Evolutionary conservation across 805 yeast species (phyloP).

Genomic region (Candida railenensis): DNA sequence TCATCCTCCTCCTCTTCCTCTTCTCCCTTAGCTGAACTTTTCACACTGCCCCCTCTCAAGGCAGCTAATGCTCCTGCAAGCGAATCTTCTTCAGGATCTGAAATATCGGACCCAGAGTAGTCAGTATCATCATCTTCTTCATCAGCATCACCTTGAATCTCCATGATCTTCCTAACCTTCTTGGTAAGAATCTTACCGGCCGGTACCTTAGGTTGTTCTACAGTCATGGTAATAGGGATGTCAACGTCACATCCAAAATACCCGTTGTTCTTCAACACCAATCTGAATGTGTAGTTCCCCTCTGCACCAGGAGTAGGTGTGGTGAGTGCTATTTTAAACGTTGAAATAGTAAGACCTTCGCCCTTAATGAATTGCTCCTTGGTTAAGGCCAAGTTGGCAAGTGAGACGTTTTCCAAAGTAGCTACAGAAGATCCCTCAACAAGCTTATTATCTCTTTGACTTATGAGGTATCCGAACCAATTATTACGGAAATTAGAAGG

Average conservation of each 20-base stretch:
- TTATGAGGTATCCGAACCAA: constrained; percentile 70
- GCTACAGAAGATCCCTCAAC: constrained; percentile 61
- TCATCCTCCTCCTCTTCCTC: constrained; percentile 39
- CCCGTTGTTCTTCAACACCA: constrained; percentile 67
- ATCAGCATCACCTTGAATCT: constrained; percentile 6
- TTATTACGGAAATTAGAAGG: constrained; percentile 51
- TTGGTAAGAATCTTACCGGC: constrained; percentile 10
- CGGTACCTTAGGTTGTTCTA: constrained; percentile 42
- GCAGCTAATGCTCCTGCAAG: constrained; percentile 75
- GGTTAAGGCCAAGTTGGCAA: constrained; percentile 53
- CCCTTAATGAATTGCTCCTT: constrained; percentile 51
- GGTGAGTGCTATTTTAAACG: constrained; percentile 71
- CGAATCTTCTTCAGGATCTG: constrained; percentile 73
- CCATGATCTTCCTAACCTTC: constrained; percentile 13
- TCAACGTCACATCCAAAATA: constrained; percentile 84
- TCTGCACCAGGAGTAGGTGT: constrained; percentile 74
- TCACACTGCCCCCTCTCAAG: constrained; percentile 60
- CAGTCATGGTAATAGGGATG: constrained; percentile 68
- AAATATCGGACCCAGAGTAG: constrained; percentile 52
- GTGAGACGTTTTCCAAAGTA: constrained; percentile 48
- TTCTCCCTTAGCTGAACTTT: constrained; percentile 19
- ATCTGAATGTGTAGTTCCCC: constrained; percentile 68
- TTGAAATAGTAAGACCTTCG: constrained; percentile 50
- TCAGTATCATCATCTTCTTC: constrained; percentile 38
- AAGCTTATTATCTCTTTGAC: constrained; percentile 78